Percentiles rank a stretch among this genome's conserved stretches.
phyloP scores from a whole-genome alignment of 495 filamentous ascomycete species.

The Sabuloglossum arenarium region DNA sequence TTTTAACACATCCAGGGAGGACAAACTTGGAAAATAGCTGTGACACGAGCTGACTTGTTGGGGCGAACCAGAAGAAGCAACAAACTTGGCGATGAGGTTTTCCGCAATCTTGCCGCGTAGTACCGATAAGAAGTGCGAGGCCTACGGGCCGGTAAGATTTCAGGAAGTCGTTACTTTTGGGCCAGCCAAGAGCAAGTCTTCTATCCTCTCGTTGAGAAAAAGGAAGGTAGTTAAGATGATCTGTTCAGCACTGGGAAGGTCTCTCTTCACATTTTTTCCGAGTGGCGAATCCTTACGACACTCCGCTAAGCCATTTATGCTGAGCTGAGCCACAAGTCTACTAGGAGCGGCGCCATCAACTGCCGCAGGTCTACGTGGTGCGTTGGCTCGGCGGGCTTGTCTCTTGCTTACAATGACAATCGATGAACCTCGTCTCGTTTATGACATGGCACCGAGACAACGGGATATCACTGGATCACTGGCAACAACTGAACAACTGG shows the following conservation, averaged over 20 bases:
- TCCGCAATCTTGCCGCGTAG: not conserved
- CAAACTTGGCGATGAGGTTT: not conserved
- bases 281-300: too few relatives aligned
- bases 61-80: not conserved
- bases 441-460: not conserved
- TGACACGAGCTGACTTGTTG: not conserved
- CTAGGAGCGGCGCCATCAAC: too few relatives aligned
- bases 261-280: too few relatives aligned
- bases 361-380: too few relatives aligned
- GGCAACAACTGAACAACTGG: not conserved
- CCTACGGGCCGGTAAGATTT: too few relatives aligned
- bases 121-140: too few relatives aligned
- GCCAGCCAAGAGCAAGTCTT: not conserved
- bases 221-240: too few relatives aligned
- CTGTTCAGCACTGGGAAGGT: too few relatives aligned
- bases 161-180: not conserved
- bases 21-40: not conserved
- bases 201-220: too few relatives aligned
- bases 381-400: not conserved
- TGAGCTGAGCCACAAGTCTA: too few relatives aligned
- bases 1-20: too few relatives aligned
- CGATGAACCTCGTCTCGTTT: not conserved
- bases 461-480: not conserved
- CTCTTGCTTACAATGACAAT: not conserved
- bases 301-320: too few relatives aligned